phyloP scores from a whole-genome alignment of 345 rosid species.

The Boechera retrofracta region DNA sequence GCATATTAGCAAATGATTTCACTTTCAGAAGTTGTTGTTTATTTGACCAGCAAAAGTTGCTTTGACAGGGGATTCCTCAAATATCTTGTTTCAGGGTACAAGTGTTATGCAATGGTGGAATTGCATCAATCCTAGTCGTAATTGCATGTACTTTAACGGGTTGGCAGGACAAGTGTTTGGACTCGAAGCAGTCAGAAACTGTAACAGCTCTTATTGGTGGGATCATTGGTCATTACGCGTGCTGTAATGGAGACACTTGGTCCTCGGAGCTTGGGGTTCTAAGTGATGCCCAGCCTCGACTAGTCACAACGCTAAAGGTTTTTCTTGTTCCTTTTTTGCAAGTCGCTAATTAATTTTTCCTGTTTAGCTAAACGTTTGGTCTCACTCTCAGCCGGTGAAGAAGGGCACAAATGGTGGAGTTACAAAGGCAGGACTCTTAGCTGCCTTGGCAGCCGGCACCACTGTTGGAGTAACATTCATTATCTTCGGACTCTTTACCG shows the following conservation, averaged over 20 bases:
- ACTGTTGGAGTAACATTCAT: slow-evolving; percentile 80
- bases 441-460: slow-evolving; percentile 81
- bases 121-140: slow-evolving; percentile 66
- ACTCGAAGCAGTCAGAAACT: slow-evolving; percentile 57
- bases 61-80: slow-evolving; percentile 32
- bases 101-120: slow-evolving; percentile 78
- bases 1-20: slow-evolving; percentile 2
- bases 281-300: slow-evolving; percentile 82
- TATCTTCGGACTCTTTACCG: slow-evolving; percentile 65
- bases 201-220: slow-evolving; percentile 81
- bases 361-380: slow-evolving; percentile 33
- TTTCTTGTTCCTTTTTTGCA: slow-evolving; percentile 12
- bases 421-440: slow-evolving; percentile 75
- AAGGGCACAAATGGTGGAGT: slow-evolving; percentile 97
- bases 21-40: background rate
- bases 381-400: slow-evolving; percentile 69
- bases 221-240: slow-evolving; percentile 86
- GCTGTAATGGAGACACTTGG: slow-evolving; percentile 97
- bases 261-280: slow-evolving; percentile 98
- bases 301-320: slow-evolving; percentile 95
- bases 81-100: slow-evolving; percentile 71
- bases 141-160: slow-evolving; percentile 59
- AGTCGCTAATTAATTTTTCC: background rate
- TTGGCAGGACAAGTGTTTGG: slow-evolving; percentile 79
- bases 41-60: slow-evolving; percentile 11